A percentile compares a stretch with the other conserved stretches of the same genome.
Conservation (phyloP, 1,139 yeast species). For the Lipomyces yarrowii region DNA sequence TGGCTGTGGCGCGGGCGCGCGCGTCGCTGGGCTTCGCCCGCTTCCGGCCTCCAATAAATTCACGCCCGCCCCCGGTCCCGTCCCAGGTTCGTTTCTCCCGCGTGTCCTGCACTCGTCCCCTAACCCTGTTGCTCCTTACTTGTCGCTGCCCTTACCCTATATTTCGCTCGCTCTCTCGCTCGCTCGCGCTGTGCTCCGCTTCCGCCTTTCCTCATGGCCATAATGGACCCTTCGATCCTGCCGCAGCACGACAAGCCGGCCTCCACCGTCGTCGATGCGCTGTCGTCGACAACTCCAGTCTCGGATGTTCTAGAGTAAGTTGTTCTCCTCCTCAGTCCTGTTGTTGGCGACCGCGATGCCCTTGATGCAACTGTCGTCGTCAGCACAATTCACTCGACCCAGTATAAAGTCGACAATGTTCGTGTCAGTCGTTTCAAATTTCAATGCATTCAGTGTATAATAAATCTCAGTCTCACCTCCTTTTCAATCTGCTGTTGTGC, state of each 20-base stretch:
- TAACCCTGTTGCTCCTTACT: too few relatives aligned
- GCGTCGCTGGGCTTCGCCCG: not conserved
- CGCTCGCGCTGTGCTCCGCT: too few relatives aligned
- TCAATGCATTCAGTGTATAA: not conserved
- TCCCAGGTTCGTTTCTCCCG: conserved; percentile 19
- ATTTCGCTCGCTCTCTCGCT: too few relatives aligned
- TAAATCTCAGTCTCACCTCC: not conserved
- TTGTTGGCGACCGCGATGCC: conserved; percentile 2
- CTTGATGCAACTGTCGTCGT: not conserved
- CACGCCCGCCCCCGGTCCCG: conserved; percentile 18
- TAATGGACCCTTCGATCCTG: conserved; percentile 17
- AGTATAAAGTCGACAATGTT: not conserved
- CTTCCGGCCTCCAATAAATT: conserved; percentile 21
- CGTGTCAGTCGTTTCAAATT: too few relatives aligned
- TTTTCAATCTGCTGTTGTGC: too few relatives aligned
- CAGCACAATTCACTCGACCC: not conserved
- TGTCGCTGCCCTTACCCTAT: too few relatives aligned
- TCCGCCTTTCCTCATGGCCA: conserved; percentile 19
- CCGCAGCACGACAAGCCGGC: conserved; percentile 8
- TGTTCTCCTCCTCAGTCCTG: not conserved
- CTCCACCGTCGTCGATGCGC: not conserved
- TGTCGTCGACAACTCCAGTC: conserved; percentile 1
- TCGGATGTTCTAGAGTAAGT: conserved; percentile 13
- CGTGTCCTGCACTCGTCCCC: conserved; percentile 7
- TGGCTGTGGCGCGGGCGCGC: not conserved